Percentiles rank a stretch among this genome's conserved stretches.
These are phyloP conservation scores for Aotearoamyces nothofagi DNA, from an alignment of 2,329 filamentous ascomycete species.

Conservation along the genomic window DNA sequence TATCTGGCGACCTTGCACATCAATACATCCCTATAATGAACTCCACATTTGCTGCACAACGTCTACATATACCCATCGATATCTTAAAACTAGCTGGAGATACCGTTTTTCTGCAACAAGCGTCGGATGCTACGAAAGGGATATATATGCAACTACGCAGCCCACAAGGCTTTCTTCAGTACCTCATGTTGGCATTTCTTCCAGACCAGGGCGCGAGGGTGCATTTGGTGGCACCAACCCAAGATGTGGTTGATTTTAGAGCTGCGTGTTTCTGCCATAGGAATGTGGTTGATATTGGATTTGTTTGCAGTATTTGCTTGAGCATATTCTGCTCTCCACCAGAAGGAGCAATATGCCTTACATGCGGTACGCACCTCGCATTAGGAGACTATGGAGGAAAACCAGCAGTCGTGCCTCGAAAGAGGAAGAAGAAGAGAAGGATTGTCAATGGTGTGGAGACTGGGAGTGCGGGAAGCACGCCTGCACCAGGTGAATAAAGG, in stretches of 20 bases:
- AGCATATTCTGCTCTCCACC: slow-evolving; percentile 60
- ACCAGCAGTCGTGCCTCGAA: slow-evolving; percentile 57
- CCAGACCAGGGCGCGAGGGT: slow-evolving; percentile 50
- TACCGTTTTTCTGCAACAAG: slow-evolving; percentile 89
- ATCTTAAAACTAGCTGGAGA: slow-evolving; percentile 75
- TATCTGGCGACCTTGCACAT: slow-evolving; percentile 69
- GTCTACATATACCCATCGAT: slow-evolving; percentile 79
- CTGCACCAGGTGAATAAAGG: slow-evolving; percentile 25
- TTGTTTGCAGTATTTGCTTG: slow-evolving; percentile 90
- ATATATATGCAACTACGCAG: slow-evolving; percentile 48
- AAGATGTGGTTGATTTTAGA: slow-evolving; percentile 83
- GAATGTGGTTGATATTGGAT: slow-evolving; percentile 78
- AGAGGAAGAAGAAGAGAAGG: slow-evolving; percentile 66
- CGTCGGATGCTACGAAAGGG: slow-evolving; percentile 56
- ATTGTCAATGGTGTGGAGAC: slow-evolving; percentile 38
- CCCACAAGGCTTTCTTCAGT: slow-evolving; percentile 67
- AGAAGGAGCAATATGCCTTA: slow-evolving; percentile 56
- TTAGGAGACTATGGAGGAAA: slow-evolving; percentile 62
- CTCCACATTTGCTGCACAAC: slow-evolving; percentile 86
- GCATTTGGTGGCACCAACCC: slow-evolving; percentile 62
- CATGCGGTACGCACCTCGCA: slow-evolving; percentile 67
- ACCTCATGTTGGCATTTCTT: slow-evolving; percentile 89
- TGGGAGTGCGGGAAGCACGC: slow-evolving; percentile 44
- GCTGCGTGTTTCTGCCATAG: slow-evolving; percentile 98
- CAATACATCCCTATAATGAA: slow-evolving; percentile 99